Percentiles rank a stretch among this genome's conserved stretches.
Evolutionary conservation across 2,329 filamentous ascomycete genomes (phyloP).

Genomic region (Didymellaceae sp.): DNA sequence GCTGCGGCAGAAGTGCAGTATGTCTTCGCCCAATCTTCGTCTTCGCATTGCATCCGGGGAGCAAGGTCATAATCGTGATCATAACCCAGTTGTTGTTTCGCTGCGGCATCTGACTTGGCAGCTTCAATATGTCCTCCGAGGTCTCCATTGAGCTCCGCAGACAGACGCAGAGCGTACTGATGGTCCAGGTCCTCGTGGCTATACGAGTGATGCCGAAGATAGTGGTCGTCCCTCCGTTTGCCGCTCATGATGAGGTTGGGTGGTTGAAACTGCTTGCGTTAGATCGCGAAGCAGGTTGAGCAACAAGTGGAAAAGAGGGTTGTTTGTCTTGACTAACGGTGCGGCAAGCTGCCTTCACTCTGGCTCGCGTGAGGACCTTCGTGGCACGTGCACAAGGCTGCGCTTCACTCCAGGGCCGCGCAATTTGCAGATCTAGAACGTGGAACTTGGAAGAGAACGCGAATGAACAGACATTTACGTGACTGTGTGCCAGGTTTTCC

Average conservation of each 20-base stretch:
- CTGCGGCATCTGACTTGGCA: slow-evolving; percentile 1
- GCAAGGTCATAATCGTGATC: slow-evolving; percentile 13
- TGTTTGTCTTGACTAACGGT: not conserved
- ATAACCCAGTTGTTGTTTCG: not conserved
- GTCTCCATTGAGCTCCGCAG: slow-evolving; percentile 15
- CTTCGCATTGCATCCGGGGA: not conserved
- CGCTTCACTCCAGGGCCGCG: too few relatives aligned
- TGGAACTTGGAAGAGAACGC: too few relatives aligned
- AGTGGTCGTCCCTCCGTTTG: not conserved
- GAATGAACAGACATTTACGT: too few relatives aligned
- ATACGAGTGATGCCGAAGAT: not conserved
- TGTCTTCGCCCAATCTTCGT: not conserved
- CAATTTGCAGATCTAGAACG: too few relatives aligned
- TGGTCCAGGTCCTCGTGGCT: not conserved
- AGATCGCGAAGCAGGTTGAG: too few relatives aligned
- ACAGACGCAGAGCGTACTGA: slow-evolving; percentile 8
- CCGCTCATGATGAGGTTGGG: not conserved
- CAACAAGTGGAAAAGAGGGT: not conserved
- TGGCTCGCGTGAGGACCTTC: not conserved
- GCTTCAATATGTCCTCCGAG: not conserved
- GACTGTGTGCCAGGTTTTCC: too few relatives aligned
- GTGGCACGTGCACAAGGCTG: slow-evolving; percentile 10
- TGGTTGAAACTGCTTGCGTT: too few relatives aligned
- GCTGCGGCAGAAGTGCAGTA: not conserved
- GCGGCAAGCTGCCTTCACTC: slow-evolving; percentile 10